Conservation (phyloP, 495 filamentous ascomycete genomes). For the Neurospora africana region DNA sequence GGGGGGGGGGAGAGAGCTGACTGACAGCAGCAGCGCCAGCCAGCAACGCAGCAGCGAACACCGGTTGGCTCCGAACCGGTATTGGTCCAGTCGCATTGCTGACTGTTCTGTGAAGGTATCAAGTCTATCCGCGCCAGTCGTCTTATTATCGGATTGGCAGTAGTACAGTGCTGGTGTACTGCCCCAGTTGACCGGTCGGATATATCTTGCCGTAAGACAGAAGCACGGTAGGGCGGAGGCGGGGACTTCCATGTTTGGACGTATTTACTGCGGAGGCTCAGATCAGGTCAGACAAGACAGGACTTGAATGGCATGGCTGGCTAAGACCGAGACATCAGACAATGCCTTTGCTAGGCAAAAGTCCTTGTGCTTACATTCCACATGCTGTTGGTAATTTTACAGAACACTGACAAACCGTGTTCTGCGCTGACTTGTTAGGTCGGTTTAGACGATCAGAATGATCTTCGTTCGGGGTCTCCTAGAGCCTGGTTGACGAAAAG, state of each 20-base stretch:
- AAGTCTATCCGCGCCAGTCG: too few relatives aligned
- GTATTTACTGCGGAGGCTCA: not conserved
- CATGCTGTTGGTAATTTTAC: not conserved
- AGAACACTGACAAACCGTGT: not conserved
- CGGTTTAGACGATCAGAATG: not conserved
- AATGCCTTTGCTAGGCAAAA: not conserved
- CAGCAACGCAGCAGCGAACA: not conserved
- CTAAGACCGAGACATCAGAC: not conserved
- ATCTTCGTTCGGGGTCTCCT: not conserved
- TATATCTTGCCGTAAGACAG: not conserved
- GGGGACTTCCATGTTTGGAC: not conserved
- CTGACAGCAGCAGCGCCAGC: not conserved
- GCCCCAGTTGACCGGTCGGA: not conserved
- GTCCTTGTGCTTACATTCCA: not conserved
- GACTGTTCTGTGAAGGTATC: not conserved
- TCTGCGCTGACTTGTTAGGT: not conserved
- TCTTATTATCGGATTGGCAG: not conserved
- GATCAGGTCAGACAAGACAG: not conserved
- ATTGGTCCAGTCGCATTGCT: not conserved
- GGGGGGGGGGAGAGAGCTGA: too few relatives aligned
- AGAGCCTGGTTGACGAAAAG: not conserved
- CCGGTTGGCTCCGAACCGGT: not conserved
- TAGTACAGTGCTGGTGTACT: not conserved
- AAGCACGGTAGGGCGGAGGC: not conserved
- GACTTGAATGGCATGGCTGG: not conserved